Base-by-base conservation (phyloP, 495 filamentous ascomycete species). In the Hypomontagnella submonticulosa region DNA sequence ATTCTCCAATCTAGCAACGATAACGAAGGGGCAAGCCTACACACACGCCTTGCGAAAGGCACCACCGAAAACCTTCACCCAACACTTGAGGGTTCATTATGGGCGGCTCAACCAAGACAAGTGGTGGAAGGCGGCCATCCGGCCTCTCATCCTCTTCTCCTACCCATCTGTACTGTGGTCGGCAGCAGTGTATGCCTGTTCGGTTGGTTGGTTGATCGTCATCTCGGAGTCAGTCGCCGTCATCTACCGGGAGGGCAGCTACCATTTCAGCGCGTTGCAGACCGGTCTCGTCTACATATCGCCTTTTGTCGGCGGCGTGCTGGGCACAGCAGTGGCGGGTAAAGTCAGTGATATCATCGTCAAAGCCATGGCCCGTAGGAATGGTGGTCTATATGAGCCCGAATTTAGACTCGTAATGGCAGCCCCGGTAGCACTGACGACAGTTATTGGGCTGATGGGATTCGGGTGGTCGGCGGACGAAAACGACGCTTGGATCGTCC, bases 381-480 rank as follows among this genome's bases (percentile, higher is more conserved):
- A 99, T 66, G 91, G 89, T 12, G 95, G 95, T 6, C 81, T 99
- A 11, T 99, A 97, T 76, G 95, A 97, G 76, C 94, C 94, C 1
- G 94, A 99, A 77, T 97, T 97, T 76, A 83, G 94, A 18, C 85
- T 98, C 10, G 87, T 97, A 51, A 97, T 99, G 94, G 92, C 88
- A 2, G 77, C 90, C 23, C 94, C 93, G 2, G 85, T 97, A 13
- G 84, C 89, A 0, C 61, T 97, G 44, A 84, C 87, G 11, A 97
- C 94, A 0, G 86, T 87, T 5, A 88, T 94, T 30, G 95, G 94
- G 2, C 81, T 97, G 37, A 95, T 97, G 85, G 94, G 92, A 8
- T 97, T 93, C 71, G 94, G 94, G 4, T 97, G 94, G 94, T 92
- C 88, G 27, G 92, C 91, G 0, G 74, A 89, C 49, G 80, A 85